These are phyloP conservation scores for Phytophthora hybrid DNA, from an alignment of 352 stramenopile species.

Conservation along the genomic window DNA sequence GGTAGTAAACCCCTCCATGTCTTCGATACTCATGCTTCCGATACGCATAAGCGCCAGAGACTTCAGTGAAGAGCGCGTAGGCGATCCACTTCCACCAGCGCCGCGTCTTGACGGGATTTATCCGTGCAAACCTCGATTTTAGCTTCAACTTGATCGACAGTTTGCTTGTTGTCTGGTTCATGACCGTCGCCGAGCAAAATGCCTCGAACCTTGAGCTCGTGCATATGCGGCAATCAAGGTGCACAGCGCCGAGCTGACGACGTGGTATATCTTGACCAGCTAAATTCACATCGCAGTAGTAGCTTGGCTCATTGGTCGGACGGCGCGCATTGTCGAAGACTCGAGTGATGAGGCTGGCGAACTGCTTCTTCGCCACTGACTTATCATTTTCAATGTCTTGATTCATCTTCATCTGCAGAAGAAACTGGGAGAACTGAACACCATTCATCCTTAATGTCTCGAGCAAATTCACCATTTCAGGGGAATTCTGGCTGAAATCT, in stretches of 20 bases:
- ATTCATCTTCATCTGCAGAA: not conserved
- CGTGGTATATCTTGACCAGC: not conserved
- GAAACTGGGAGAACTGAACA: not conserved
- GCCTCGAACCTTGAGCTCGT: not conserved
- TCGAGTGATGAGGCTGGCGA: not conserved
- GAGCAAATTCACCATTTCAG: slow-evolving; percentile 1
- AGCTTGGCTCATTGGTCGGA: not conserved
- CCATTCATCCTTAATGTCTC: not conserved
- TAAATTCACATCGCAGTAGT: not conserved
- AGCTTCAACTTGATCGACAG: slow-evolving; percentile 1
- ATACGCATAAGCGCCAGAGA: slow-evolving; percentile 4
- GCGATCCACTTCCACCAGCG: slow-evolving; percentile 13
- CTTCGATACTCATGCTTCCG: not conserved
- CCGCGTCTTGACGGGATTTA: not conserved
- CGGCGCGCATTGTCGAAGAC: not conserved
- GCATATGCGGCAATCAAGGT: not conserved
- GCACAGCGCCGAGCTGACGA: not conserved
- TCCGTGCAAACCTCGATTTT: not conserved
- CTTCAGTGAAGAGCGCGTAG: slow-evolving; percentile 9
- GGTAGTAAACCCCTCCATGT: slow-evolving; percentile 1
- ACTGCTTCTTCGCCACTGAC: not conserved
- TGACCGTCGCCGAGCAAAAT: slow-evolving; percentile 5
- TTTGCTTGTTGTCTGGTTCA: slow-evolving; percentile 7
- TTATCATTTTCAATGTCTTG: not conserved
- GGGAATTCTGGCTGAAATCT: not conserved